Evolutionary conservation across 2,329 filamentous ascomycete genomes (phyloP).

Genomic region (Botrytis aclada): DNA sequence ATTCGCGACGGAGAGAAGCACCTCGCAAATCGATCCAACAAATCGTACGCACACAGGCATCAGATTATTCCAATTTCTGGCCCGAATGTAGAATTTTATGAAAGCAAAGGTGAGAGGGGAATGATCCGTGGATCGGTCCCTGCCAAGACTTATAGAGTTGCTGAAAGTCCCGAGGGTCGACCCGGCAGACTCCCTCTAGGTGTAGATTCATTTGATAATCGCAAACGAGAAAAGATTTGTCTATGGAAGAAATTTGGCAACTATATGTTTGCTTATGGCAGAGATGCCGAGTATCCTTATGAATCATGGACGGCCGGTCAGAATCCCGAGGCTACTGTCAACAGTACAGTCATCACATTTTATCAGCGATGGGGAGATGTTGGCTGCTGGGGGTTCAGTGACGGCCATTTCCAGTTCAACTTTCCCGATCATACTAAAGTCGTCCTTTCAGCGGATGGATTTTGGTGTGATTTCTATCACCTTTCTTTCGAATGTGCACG

Average conservation of each 20-base stretch:
- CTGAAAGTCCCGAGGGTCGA: conserved; percentile 55
- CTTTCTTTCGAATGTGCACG: conserved; percentile 68
- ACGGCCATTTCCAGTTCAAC: conserved; percentile 81
- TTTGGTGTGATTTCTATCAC: conserved; percentile 74
- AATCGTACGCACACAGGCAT: conserved; percentile 53
- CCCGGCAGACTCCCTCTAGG: conserved; percentile 60
- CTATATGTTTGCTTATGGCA: conserved; percentile 71
- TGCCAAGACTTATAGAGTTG: conserved; percentile 57
- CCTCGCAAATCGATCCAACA: conserved; percentile 59
- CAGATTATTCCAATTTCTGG: conserved; percentile 64
- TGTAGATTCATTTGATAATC: conserved; percentile 61
- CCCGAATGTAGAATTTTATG: conserved; percentile 66
- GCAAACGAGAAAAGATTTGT: conserved; percentile 63
- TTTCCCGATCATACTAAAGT: conserved; percentile 88
- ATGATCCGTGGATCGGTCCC: conserved; percentile 62
- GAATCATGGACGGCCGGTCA: conserved; percentile 45
- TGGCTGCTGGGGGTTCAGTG: conserved; percentile 76
- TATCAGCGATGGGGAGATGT: conserved; percentile 80
- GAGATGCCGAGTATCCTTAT: conserved; percentile 58
- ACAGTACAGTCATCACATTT: conserved; percentile 65
- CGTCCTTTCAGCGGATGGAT: conserved; percentile 70
- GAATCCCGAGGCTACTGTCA: conserved; percentile 2
- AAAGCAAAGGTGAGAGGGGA: conserved; percentile 64
- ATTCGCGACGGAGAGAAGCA: conserved; percentile 70
- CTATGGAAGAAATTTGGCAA: conserved; percentile 73